Evolutionary conservation across 2,329 filamentous ascomycete genomes (phyloP), one percentile per base, ranked within the genome.

Genomic region (Basipetospora chlamydospora): DNA sequence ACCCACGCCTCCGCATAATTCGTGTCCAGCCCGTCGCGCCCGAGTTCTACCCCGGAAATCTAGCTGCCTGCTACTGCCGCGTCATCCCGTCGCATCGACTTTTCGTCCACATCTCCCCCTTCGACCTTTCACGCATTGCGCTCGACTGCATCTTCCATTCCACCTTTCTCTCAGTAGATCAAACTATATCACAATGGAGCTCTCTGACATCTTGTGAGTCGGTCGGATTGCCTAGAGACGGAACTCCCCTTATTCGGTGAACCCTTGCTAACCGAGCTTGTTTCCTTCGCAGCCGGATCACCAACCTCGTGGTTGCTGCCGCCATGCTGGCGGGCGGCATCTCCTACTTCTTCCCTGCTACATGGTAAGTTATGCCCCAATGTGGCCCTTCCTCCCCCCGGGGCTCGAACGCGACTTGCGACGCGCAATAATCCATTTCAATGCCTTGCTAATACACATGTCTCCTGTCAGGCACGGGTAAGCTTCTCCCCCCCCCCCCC

Each of bases 181-280:
- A 15, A 11, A n/a, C 15, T 37, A 42, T 29, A 39, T 44, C 53
- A 66, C 55, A 47, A 93, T 94, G 85, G 86, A 94, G 61, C 83
- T 86, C 66, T 88, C 84, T 44, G 85, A 93, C 62, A 78, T 77
- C 57, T 92, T 93, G 85, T 92, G 70, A 64, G 82, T 70, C 44
- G 33, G 11, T 11, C 22, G 11, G 22, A n/a, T n/a, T n/a, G n/a
- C n/a, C n/a, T n/a, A n/a, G n/a, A n/a, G n/a, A n/a, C n/a, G n/a
- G n/a, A n/a, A n/a, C n/a, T n/a, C n/a, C n/a, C n/a, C n/a, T n/a
- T n/a, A n/a, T n/a, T n/a, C n/a, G n/a, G n/a, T n/a, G n/a, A n/a
- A n/a, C n/a, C n/a, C 6, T 23, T 23, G 22, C 22, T 23, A 23
- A 23, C 22, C 22, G 22, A 23, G 22, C 22, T 23, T 18, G 21